Evolutionary conservation across 106 monocot species (phyloP).

Genomic region (Phalaenopsis aphrodite): DNA sequence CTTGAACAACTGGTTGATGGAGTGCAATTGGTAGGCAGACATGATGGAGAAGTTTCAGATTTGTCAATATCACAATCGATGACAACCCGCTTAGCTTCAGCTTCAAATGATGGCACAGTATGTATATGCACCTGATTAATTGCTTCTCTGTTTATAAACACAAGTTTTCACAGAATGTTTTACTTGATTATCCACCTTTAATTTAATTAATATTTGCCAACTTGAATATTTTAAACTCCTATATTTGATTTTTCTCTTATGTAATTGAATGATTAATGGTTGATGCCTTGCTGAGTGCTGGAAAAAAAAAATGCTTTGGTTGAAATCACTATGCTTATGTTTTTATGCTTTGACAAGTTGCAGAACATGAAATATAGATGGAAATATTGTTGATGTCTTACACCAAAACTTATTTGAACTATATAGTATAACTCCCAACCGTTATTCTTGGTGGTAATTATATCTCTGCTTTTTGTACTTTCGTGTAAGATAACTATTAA

Average conservation of each 20-base stretch:
- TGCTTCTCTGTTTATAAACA: neutral
- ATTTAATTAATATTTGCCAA: neutral
- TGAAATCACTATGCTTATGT: neutral
- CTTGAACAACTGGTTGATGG: conserved; percentile 75
- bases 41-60: conserved; percentile 90
- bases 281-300: neutral
- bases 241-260: neutral
- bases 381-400: neutral
- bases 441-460: neutral
- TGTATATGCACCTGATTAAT: conserved; percentile 21
- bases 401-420: neutral
- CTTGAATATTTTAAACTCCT: neutral
- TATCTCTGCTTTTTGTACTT: neutral
- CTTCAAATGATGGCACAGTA: conserved; percentile 94
- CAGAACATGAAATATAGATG: neutral
- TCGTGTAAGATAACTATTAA: neutral
- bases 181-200: neutral
- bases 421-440: neutral
- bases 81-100: conserved; percentile 84
- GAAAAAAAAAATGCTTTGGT: neutral
- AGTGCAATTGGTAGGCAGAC: conserved; percentile 73
- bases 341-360: neutral
- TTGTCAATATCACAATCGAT: conserved; percentile 99
- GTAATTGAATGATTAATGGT: conserved; percentile 3
- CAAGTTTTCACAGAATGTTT: neutral